Evolutionary conservation across 169 alveolate species (phyloP), one percentile per base, ranked within the genome.

Genomic region (Eimeria tenella): DNA sequence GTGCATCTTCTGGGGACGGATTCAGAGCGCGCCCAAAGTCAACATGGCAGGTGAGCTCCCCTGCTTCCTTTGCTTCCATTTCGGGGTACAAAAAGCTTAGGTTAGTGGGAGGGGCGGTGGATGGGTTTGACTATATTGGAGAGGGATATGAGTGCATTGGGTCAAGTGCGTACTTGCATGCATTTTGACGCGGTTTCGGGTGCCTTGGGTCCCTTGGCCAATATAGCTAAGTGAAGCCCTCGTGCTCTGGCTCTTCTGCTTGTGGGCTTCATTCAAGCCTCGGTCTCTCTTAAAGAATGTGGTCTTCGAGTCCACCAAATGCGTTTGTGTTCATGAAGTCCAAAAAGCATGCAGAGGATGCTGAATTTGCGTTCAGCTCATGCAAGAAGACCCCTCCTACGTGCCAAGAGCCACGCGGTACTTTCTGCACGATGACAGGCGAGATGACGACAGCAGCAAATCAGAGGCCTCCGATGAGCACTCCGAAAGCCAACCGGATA

Each of bases 391-490:
- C 71, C 94, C 94, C 15, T 90, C 94, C 4, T 90, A 53, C 56
- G 94, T 90, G 21, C 94, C 94, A 31, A 65, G 94, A 21, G 94
- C 68, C 8, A 74, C 86, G 56, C 84, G 89, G 5, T 90, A 90
- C 82, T 90, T 90, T 17, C 70, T 90, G 58, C 94, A 90, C 82
- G 94, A 90, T 81, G 94, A 90, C 21, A 88, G 94, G 68, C 79
- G 91, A 4, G 91, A 42, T 50, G 25, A 77, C 23, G 77, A 62
- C 75, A 60, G 91, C 31, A 77, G 31, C 25, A 70, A 50, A 7
- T 50, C 53, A 11, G 88, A 52, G 15, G 88, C 25, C 5, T 50
- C 71, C 2, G 70, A 79, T 3, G 71, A 55, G 56, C 52, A 21
- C 11, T 50, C 63, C 11, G 53, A 10, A 52, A 79, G 71, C 68